These are phyloP conservation scores for Populus pruinosa DNA, from an alignment of 345 rosid species.

Conservation along the genomic window DNA sequence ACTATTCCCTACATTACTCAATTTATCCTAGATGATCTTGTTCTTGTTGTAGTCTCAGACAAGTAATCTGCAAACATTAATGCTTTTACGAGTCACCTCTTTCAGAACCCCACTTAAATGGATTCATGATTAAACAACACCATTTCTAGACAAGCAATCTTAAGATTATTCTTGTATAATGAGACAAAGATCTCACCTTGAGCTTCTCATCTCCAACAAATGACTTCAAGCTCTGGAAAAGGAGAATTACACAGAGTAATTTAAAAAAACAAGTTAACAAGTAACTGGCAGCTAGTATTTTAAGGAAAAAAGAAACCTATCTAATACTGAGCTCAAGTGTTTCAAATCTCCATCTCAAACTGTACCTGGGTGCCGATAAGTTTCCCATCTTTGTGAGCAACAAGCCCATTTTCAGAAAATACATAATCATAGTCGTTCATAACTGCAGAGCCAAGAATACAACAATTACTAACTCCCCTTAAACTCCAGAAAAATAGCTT, in stretches of 20 bases:
- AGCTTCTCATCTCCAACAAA: conserved; percentile 80
- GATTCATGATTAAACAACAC: too few relatives aligned
- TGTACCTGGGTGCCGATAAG: conserved; percentile 83
- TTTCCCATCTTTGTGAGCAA: conserved; percentile 87
- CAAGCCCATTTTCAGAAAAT: conserved; percentile 97
- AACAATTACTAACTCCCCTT: not conserved
- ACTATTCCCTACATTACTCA: not conserved
- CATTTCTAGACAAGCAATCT: too few relatives aligned
- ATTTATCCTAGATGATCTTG: not conserved
- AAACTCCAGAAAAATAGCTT: not conserved
- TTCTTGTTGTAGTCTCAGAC: not conserved
- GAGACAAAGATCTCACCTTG: conserved; percentile 45
- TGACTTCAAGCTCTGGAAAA: conserved; percentile 74
- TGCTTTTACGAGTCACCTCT: too few relatives aligned
- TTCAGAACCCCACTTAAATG: too few relatives aligned
- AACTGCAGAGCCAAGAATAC: conserved; percentile 48
- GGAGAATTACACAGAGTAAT: not conserved
- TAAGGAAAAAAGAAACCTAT: not conserved
- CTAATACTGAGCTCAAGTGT: not conserved
- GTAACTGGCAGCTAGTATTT: not conserved
- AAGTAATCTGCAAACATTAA: not conserved
- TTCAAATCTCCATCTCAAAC: not conserved
- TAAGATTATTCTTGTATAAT: not conserved
- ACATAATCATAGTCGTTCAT: conserved; percentile 75
- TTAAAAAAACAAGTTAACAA: conserved; percentile 1